Percentiles rank a stretch among this genome's conserved stretches.
Conservation (phyloP, 257 asterid species). For the Solanum habrochaites region DNA sequence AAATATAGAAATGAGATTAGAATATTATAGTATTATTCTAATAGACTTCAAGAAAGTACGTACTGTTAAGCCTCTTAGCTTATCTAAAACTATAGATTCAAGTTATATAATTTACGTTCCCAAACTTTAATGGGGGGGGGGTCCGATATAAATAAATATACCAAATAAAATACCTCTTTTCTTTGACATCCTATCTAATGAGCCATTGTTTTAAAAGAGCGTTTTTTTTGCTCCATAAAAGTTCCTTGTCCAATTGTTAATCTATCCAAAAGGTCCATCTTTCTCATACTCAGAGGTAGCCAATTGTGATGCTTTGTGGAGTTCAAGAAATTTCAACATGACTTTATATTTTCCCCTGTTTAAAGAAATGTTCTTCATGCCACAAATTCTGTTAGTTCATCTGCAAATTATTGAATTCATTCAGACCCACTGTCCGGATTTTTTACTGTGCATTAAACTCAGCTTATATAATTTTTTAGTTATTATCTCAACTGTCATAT, state of each 20-base stretch:
- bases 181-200: slow-evolving; percentile 6
- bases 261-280: slow-evolving; percentile 16
- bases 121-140: no score
- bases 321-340: slow-evolving; percentile 22
- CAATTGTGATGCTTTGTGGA: slow-evolving; percentile 35
- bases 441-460: background rate
- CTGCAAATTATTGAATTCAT: slow-evolving; percentile 1
- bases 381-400: slow-evolving; percentile 15
- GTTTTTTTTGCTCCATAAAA: slow-evolving; percentile 21
- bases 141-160: background rate
- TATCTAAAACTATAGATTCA: no score
- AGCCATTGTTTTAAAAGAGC: slow-evolving; percentile 3
- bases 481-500: background rate
- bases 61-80: no score
- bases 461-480: no score
- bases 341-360: background rate
- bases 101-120: no score
- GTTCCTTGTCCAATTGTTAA: slow-evolving; percentile 22
- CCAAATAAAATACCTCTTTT: slow-evolving; percentile 17
- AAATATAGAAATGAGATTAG: no score
- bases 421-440: background rate
- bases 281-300: slow-evolving; percentile 9
- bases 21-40: no score
- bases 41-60: no score
- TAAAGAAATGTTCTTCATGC: slow-evolving; percentile 11